A percentile compares a stretch with the other conserved stretches of the same genome.
Conservation (phyloP, 208 protist genomes). For the Naegleria fowleri region DNA sequence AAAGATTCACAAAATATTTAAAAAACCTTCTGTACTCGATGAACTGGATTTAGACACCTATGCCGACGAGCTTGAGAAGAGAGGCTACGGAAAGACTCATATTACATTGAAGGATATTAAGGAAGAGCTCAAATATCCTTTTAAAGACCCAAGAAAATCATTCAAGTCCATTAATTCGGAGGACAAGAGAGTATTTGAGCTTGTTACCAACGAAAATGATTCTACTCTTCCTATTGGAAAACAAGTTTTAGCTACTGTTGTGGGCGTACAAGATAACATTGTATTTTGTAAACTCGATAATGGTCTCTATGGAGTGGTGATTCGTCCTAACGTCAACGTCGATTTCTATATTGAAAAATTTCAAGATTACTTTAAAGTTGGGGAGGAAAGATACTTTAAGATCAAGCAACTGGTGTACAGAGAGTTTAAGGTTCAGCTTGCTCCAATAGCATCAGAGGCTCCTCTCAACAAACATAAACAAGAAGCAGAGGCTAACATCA, state of each 20-base stretch:
- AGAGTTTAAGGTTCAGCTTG: not conserved
- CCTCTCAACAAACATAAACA: not conserved
- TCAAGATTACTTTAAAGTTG: not conserved
- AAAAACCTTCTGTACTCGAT: slow-evolving; percentile 28
- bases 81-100: slow-evolving; percentile 35
- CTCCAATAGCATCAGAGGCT: not conserved
- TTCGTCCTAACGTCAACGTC: not conserved
- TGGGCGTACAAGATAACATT: not conserved
- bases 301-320: slow-evolving; percentile 30
- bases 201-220: not conserved
- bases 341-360: not conserved
- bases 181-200: slow-evolving; percentile 15
- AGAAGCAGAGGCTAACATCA: not conserved
- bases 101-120: slow-evolving; percentile 42
- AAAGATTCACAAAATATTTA: slow-evolving; percentile 36
- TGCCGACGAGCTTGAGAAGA: slow-evolving; percentile 39
- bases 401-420: not conserved
- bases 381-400: not conserved
- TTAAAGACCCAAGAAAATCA: slow-evolving; percentile 35
- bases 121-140: slow-evolving; percentile 41
- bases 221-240: not conserved
- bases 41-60: slow-evolving; percentile 45
- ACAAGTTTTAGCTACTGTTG: slow-evolving; percentile 30
- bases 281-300: slow-evolving; percentile 41
- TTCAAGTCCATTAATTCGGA: slow-evolving; percentile 29